Conservation (phyloP, 176 grass and related monocot genomes). For the Oryza australiensis region DNA sequence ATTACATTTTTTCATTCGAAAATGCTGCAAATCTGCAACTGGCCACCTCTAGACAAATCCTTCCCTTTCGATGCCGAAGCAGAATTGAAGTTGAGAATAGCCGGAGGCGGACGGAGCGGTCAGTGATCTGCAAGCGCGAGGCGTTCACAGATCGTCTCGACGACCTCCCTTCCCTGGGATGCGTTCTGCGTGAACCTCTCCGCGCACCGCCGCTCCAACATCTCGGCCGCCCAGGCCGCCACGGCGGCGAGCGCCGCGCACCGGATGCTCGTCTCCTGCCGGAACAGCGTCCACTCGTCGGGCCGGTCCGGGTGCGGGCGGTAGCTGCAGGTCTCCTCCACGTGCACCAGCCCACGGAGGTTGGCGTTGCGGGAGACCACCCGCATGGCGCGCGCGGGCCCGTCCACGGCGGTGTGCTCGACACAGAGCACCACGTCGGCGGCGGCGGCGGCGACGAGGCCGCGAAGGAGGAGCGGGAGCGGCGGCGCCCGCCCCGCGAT, state of each 20-base stretch:
- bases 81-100: background rate
- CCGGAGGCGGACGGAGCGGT: background rate
- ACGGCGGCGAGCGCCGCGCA: slow-evolving; percentile 65
- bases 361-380: slow-evolving; percentile 58
- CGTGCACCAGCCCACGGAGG: slow-evolving; percentile 56
- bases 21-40: background rate
- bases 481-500: slow-evolving; percentile 58
- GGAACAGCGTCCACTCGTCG: slow-evolving; percentile 67
- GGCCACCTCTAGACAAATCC: background rate
- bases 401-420: slow-evolving; percentile 63
- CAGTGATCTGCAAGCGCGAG: slow-evolving; percentile 29
- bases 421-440: slow-evolving; percentile 55
- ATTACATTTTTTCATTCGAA: background rate
- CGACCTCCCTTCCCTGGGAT: slow-evolving; percentile 50
- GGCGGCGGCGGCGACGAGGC: background rate
- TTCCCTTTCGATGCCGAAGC: too few species aligned
- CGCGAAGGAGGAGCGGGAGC: slow-evolving; percentile 53
- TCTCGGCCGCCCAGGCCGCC: slow-evolving; percentile 40
- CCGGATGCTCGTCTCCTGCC: slow-evolving; percentile 72
- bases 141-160: slow-evolving; percentile 64
- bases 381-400: slow-evolving; percentile 47
- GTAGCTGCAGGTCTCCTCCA: slow-evolving; percentile 67
- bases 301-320: slow-evolving; percentile 60
- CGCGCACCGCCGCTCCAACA: slow-evolving; percentile 67
- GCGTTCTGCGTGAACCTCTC: slow-evolving; percentile 65